Percentiles rank a stretch among this genome's conserved stretches.
Evolutionary conservation across 345 rosid species (phyloP).

Genomic region (Populus alba): DNA sequence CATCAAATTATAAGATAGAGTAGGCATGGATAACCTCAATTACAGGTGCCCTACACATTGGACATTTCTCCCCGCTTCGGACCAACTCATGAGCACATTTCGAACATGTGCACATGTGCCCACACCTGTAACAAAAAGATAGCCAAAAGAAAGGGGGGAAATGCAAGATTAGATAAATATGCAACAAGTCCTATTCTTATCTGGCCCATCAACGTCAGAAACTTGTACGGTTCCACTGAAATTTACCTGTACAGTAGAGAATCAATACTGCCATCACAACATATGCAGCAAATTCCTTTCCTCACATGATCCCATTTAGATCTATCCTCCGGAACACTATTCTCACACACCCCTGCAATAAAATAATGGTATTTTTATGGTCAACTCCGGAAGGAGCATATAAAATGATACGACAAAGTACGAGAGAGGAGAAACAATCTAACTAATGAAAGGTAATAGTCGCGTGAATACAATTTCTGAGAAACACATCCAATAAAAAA

Average conservation of each 20-base stretch:
- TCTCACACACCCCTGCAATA: constrained; percentile 47
- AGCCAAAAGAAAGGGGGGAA: background rate
- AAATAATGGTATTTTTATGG: background rate
- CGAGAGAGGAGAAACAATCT: background rate
- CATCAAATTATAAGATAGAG: constrained; percentile 43
- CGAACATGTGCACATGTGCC: constrained; percentile 93
- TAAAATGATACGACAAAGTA: background rate
- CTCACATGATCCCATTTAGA: constrained; percentile 75
- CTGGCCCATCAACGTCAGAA: background rate
- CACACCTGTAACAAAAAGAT: constrained; percentile 57
- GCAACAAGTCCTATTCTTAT: background rate
- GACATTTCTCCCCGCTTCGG: constrained; percentile 74
- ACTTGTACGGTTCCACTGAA: background rate
- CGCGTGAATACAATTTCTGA: background rate
- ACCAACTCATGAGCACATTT: constrained; percentile 78
- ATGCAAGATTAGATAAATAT: background rate
- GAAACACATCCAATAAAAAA: background rate
- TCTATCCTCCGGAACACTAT: constrained; percentile 37
- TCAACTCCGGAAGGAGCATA: constrained; percentile 4
- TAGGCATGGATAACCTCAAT: constrained; percentile 86
- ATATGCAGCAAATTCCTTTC: constrained; percentile 79
- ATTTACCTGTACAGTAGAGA: constrained; percentile 79
- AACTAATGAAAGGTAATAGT: background rate
- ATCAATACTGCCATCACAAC: constrained; percentile 66
- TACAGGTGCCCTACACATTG: constrained; percentile 91